Evolutionary conservation across 1,284 basidiomycete species (phyloP).

Genomic region (Malassezia sp.): DNA sequence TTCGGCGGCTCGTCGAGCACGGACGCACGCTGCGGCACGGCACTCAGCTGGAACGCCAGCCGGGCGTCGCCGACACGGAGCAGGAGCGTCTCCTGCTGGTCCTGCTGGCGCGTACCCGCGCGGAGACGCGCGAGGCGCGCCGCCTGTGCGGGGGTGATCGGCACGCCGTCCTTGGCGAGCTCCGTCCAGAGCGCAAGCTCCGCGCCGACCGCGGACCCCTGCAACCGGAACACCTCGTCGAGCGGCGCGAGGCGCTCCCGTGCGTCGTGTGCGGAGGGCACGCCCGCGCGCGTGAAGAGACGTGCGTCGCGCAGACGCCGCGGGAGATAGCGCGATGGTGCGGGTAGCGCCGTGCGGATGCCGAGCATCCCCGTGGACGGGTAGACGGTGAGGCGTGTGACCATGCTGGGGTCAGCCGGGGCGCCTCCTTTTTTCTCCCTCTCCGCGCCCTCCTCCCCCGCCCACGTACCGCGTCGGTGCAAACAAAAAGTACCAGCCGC

Average conservation of each 20-base stretch:
- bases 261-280: slow-evolving; percentile 4
- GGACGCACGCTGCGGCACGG: slow-evolving; percentile 1
- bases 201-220: slow-evolving; percentile 13
- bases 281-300: slow-evolving; percentile 13
- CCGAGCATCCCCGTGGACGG: slow-evolving; percentile 10
- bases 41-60: slow-evolving; percentile 16
- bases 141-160: not conserved
- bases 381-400: slow-evolving; percentile 13
- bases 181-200: slow-evolving; percentile 6
- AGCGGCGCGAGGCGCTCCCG: slow-evolving; percentile 12
- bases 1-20: slow-evolving; percentile 5
- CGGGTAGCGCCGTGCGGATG: slow-evolving; percentile 14
- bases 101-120: not conserved
- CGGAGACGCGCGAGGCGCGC: not conserved
- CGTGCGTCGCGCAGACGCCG: not conserved
- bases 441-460: too few relatives aligned
- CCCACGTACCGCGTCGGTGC: slow-evolving; percentile 13
- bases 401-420: too few relatives aligned
- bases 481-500: slow-evolving; percentile 15
- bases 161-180: slow-evolving; percentile 2
- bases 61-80: slow-evolving; percentile 16
- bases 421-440: too few relatives aligned
- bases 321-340: slow-evolving; percentile 12
- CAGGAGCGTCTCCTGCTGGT: slow-evolving; percentile 14
- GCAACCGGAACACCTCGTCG: slow-evolving; percentile 10